phyloP scores from a whole-genome alignment of 106 monocot genomes.

The Apostasia ramifera region DNA sequence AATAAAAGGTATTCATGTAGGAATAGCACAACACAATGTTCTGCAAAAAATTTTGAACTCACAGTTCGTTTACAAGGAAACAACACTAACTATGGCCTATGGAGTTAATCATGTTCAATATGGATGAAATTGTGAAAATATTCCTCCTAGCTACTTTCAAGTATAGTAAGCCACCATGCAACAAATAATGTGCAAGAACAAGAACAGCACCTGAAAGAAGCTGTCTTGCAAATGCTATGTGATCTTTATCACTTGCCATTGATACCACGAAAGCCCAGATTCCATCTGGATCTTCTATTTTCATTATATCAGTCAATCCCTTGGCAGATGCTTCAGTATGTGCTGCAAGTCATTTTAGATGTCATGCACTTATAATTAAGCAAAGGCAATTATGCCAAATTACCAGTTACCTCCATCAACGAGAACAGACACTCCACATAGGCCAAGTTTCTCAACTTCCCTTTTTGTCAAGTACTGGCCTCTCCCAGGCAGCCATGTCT shows the following conservation, averaged over 20 bases:
- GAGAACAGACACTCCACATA: conserved; percentile 51
- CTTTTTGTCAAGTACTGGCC: conserved; percentile 54
- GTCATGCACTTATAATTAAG: not conserved
- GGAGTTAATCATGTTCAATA: no score
- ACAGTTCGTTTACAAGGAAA: not conserved
- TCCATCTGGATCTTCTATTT: conserved; percentile 29
- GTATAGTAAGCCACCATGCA: not conserved
- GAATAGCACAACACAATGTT: not conserved
- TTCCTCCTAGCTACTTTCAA: not conserved
- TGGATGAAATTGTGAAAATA: not conserved
- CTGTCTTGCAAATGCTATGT: conserved; percentile 72
- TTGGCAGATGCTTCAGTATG: conserved; percentile 96
- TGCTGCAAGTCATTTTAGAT: conserved; percentile 42
- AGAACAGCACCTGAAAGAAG: conserved; percentile 62
- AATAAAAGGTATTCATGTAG: no score
- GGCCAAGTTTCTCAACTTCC: conserved; percentile 49
- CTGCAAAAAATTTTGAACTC: not conserved
- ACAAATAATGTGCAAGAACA: not conserved
- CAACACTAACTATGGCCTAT: no score
- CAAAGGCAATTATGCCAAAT: not conserved
- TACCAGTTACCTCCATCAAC: conserved; percentile 77
- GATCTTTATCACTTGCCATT: conserved; percentile 97
- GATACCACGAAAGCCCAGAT: conserved; percentile 70
- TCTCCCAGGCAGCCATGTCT: conserved; percentile 68
- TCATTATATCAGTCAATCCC: conserved; percentile 58